Evolutionary conservation across 2,329 filamentous ascomycete genomes (phyloP).

Genomic region (Aspergillus sergii): DNA sequence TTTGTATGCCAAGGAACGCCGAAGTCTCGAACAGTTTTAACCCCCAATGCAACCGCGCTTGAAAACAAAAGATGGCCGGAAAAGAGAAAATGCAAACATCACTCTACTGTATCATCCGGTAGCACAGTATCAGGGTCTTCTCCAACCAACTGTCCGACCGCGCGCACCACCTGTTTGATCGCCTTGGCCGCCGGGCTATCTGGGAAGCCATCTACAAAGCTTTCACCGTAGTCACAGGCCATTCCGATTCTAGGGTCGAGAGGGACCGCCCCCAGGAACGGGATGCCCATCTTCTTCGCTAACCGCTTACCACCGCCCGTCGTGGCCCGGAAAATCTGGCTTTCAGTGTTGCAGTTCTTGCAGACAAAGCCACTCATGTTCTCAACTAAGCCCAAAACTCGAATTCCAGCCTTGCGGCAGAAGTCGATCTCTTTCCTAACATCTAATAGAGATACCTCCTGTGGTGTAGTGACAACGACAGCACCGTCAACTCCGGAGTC

Average conservation of each 20-base stretch:
- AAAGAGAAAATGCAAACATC: constrained; percentile 18
- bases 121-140: constrained; percentile 58
- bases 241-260: constrained; percentile 92
- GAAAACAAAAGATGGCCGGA: constrained; percentile 14
- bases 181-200: constrained; percentile 89
- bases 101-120: constrained; percentile 35
- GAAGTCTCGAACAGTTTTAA: background rate
- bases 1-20: constrained; percentile 2
- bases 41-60: constrained; percentile 15
- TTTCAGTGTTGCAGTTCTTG: constrained; percentile 79
- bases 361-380: constrained; percentile 99
- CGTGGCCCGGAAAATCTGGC: constrained; percentile 85
- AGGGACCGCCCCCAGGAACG: constrained; percentile 86
- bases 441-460: constrained; percentile 89
- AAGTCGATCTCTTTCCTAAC: constrained; percentile 98
- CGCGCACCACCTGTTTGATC: constrained; percentile 76
- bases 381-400: constrained; percentile 85
- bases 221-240: constrained; percentile 96
- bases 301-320: constrained; percentile 83
- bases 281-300: constrained; percentile 83
- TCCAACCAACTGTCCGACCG: constrained; percentile 67
- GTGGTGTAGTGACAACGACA: constrained; percentile 89
- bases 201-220: constrained; percentile 90
- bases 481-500: constrained; percentile 92
- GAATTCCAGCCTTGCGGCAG: constrained; percentile 90